Evolutionary conservation across 148 eudicot species (phyloP), one percentile per base, ranked within the genome.

Genomic region (Selenicereus undatus): DNA sequence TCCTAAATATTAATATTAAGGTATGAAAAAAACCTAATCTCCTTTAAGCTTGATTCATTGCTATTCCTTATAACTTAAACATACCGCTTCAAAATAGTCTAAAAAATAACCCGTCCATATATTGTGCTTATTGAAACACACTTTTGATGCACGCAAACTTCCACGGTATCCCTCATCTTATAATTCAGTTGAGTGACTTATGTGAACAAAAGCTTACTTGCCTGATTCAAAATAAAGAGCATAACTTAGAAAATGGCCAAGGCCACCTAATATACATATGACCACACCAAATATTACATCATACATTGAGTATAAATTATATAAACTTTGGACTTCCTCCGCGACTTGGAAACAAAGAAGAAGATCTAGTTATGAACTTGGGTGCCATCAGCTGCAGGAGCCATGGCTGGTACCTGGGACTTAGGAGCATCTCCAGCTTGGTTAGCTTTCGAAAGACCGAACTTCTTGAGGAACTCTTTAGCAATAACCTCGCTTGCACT

Each of bases 401-500:
- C 75, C 65, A 71, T 51, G 26, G 86, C 76, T 2, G 93, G 89
- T 75, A 85, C 85, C 64, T 93, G 89, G 51, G 90, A 80, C 29
- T 82, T 84, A 29, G 87, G 81, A 45, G 84, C 32, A 0, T 76
- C 80, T 21, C 51, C 81, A 0, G 80, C 77, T 24, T 69, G 70
- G 43, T 85, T 87, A 17, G 43, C 81, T 29, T 76, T 77, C 48
- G 71, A 71, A 54, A 90, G 90, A 16, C 91, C 89, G 14, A 94
- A 84, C 75, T 91, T 93, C 62, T 82, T 89, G 17, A 94, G 88
- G 58, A 93, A 75, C 69, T 87, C 91, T 11, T 89, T 86, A 1
- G 98, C 92, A 27, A 94, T 88, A 9, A 94, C 75, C 85, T 86
- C 78, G 73, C 91, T 94, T 5, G 97, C 97, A 21, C 89, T 86